Base-by-base conservation (phyloP, 2,329 filamentous ascomycete genomes). In the Cladophialophora psammophila region DNA sequence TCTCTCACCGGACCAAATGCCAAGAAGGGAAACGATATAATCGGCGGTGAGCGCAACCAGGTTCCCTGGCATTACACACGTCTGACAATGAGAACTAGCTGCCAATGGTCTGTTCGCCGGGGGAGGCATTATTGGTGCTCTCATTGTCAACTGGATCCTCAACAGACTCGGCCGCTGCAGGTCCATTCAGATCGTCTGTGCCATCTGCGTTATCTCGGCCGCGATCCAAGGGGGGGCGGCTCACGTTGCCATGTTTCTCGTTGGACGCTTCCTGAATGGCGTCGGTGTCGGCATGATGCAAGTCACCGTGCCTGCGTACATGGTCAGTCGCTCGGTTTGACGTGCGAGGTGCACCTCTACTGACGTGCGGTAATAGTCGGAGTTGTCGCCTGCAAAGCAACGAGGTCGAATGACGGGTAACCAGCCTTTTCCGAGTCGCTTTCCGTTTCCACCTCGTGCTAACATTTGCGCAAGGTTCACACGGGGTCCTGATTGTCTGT, bases 231-330 rank as follows among this genome's bases (percentile, higher is more conserved):
- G 56, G 13, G 69, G 68, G 1, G 62, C 67, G 34, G 67, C 60
- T 34, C 61, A 71, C 52, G 34, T 71, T 64, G 67, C 68, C 12
- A 82, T 81, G 79, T 80, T 82, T 67, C 72, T 81, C 13, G 77
- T 76, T 13, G 78, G 74, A 7, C 71, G 80, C 2, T 74, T 80
- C 15, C 70, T 81, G 15, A 77, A 78, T 34, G 80, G 80, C 5
- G 72, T 76, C 38, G 79, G 78, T 2, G 72, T 76, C 15, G 79
- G 78, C 2, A 76, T 78, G 53, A 71, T 80, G 6, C 75, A 68
- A n/a, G 65, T 65, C 20, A 62, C 70, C 52, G 64, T 72, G 26
- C 72, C 70, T 18, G 72, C 72, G 18, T 76, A 75, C 58, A 61
- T 65, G 64, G 56, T 65, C 42, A 62, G 63, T 65, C 48, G 15